These are phyloP conservation scores for Calonectria pteridis DNA, from an alignment of 2,329 filamentous ascomycete species.

Conservation along the genomic window DNA sequence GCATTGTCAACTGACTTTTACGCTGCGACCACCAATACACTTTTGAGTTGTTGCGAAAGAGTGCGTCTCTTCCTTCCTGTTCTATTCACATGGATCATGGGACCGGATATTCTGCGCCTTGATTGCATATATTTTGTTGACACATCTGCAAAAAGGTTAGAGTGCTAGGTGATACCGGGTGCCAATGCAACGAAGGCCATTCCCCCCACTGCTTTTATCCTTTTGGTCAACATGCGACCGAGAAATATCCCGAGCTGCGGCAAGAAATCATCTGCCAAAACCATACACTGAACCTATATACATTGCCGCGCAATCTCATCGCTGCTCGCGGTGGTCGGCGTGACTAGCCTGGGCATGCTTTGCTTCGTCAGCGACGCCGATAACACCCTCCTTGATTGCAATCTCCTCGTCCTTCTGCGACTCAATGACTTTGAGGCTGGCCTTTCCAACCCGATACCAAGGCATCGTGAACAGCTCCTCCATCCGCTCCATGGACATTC, in stretches of 20 bases:
- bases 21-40: neutral
- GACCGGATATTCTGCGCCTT: neutral
- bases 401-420: neutral
- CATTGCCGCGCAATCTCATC: neutral
- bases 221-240: neutral
- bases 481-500: conserved; percentile 14
- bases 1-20: neutral
- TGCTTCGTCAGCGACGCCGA: neutral
- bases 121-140: neutral
- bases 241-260: neutral
- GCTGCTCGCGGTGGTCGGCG: neutral
- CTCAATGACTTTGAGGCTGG: neutral
- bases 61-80: neutral
- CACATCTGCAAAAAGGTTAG: neutral
- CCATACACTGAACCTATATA: neutral
- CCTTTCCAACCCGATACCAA: conserved; percentile 14
- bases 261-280: neutral
- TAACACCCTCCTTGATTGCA: neutral
- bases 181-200: neutral
- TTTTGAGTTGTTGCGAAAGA: neutral
- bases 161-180: neutral
- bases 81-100: neutral
- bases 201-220: neutral
- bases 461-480: conserved; percentile 5
- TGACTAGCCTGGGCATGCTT: neutral